phyloP scores from a whole-genome alignment of 208 protist genomes.

The Wallacemonas sp. region DNA sequence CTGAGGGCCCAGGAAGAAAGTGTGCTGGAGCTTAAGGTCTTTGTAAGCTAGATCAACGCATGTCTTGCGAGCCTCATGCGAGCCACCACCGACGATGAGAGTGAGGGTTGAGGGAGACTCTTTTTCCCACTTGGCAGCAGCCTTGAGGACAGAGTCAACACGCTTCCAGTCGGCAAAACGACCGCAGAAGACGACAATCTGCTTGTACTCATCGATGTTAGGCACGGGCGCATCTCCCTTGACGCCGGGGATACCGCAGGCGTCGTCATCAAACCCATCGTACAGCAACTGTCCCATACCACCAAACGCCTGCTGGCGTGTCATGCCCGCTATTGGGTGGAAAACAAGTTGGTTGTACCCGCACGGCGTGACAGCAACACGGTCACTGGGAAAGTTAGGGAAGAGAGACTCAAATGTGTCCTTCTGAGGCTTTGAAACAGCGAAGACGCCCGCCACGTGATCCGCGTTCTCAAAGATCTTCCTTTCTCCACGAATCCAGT shows the following conservation, averaged over 20 bases:
- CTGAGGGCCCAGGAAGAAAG: constrained; percentile 69
- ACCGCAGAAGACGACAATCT: constrained; percentile 72
- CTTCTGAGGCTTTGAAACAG: constrained; percentile 61
- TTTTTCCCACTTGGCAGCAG: constrained; percentile 58
- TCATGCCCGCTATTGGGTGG: constrained; percentile 50
- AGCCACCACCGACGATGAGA: constrained; percentile 57
- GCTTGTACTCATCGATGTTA: constrained; percentile 54
- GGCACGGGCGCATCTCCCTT: constrained; percentile 30
- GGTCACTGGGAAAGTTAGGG: constrained; percentile 48
- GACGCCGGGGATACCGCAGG: constrained; percentile 21
- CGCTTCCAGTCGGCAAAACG: constrained; percentile 82
- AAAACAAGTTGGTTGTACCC: constrained; percentile 81
- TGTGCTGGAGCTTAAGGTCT: constrained; percentile 50
- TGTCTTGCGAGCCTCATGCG: constrained; percentile 40
- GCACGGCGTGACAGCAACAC: constrained; percentile 58
- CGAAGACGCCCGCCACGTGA: constrained; percentile 61
- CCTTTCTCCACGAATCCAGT: constrained; percentile 58
- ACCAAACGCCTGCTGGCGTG: constrained; percentile 58
- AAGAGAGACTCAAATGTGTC: constrained; percentile 61
- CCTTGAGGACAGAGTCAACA: constrained; percentile 54
- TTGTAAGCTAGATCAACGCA: constrained; percentile 73
- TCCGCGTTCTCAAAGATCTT: constrained; percentile 52
- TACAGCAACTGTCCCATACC: constrained; percentile 58
- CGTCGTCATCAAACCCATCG: constrained; percentile 36
- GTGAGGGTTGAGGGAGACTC: constrained; percentile 50